Base-by-base conservation (phyloP, 495 filamentous ascomycete species). In the Parachaetomium inaequale region DNA sequence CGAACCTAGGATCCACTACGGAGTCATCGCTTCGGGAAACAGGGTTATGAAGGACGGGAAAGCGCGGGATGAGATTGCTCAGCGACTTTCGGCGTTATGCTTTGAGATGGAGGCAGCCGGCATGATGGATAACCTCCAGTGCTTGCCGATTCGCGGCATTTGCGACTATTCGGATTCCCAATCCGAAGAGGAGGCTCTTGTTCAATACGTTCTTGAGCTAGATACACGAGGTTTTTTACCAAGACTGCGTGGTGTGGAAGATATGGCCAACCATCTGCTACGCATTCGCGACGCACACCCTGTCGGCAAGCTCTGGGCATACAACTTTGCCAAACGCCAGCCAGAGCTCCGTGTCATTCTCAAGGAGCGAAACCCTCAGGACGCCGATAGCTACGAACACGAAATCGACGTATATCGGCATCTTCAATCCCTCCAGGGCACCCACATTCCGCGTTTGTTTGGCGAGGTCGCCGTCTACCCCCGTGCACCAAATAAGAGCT, bases 161-260 rank as follows among this genome's bases (percentile, higher is more conserved):
- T 74, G 70, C 52, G 75, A 78, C 55, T 78, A 78, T 62, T 66
- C 75, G 26, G 75, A 78, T 58, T 72, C 70, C 62, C 72, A 75
- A n/a, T n/a, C n/a, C n/a, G n/a, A n/a, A n/a, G n/a, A n/a, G n/a
- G n/a, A n/a, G n/a, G n/a, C n/a, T n/a, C n/a, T n/a, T n/a, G n/a
- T n/a, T n/a, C n/a, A n/a, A n/a, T n/a, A n/a, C n/a, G n/a, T n/a
- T n/a, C n/a, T n/a, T n/a, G n/a, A n/a, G n/a, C n/a, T n/a, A n/a
- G n/a, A n/a, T n/a, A n/a, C n/a, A n/a, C n/a, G n/a, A n/a, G n/a
- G n/a, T n/a, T n/a, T n/a, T n/a, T n/a, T n/a, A n/a, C n/a, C n/a
- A n/a, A n/a, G n/a, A n/a, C n/a, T n/a, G n/a, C n/a, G n/a, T n/a
- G n/a, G n/a, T n/a, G n/a, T n/a, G n/a, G n/a, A n/a, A n/a, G n/a